These are phyloP conservation scores for Erodium moschatum DNA, from an alignment of 441 rosid genomes.

Conservation along the genomic window DNA sequence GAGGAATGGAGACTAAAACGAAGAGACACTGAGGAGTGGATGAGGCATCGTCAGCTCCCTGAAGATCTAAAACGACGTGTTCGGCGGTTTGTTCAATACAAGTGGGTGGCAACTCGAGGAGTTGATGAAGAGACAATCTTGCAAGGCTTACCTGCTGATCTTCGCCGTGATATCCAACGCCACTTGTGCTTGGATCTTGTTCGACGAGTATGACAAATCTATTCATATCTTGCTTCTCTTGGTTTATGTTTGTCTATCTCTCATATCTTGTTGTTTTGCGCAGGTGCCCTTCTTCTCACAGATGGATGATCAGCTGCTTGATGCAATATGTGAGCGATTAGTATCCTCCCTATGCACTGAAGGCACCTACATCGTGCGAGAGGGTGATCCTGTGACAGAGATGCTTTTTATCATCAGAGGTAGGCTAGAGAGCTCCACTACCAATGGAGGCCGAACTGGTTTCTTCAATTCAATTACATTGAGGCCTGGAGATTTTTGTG, in stretches of 20 bases:
- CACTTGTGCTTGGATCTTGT: constrained; percentile 91
- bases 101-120: constrained; percentile 89
- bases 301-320: constrained; percentile 86
- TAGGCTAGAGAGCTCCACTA: constrained; percentile 78
- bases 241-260: not conserved
- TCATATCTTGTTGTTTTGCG: constrained; percentile 10
- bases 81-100: constrained; percentile 69
- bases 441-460: constrained; percentile 89
- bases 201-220: constrained; percentile 50
- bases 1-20: constrained; percentile 92
- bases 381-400: constrained; percentile 79
- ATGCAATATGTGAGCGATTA: constrained; percentile 76
- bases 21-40: constrained; percentile 96
- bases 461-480: constrained; percentile 68
- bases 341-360: constrained; percentile 72
- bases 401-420: constrained; percentile 86
- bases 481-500: constrained; percentile 83
- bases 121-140: constrained; percentile 76
- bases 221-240: not conserved
- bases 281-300: constrained; percentile 96
- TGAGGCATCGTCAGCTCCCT: constrained; percentile 91
- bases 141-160: constrained; percentile 72
- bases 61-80: constrained; percentile 62
- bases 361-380: constrained; percentile 75
- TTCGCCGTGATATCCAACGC: constrained; percentile 75